These are phyloP conservation scores for Lanzia echinophila DNA, from an alignment of 2,329 filamentous ascomycete genomes.

Conservation along the genomic window DNA sequence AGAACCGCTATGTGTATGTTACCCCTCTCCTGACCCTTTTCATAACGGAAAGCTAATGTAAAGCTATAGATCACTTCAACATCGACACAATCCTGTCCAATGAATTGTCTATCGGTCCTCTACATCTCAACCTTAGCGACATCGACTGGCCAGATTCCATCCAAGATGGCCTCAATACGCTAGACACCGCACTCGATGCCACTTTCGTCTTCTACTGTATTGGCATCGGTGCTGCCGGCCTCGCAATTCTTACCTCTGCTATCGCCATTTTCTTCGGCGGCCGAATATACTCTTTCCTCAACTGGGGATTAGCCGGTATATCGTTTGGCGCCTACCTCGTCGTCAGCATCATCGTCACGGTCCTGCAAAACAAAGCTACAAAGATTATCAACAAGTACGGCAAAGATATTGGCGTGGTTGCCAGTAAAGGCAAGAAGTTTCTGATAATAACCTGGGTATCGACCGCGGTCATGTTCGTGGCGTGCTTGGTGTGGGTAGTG, in stretches of 20 bases:
- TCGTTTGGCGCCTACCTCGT: conserved; percentile 55
- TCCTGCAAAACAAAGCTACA: conserved; percentile 48
- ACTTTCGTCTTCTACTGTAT: conserved; percentile 55
- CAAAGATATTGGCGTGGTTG: conserved; percentile 27
- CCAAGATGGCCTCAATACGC: conserved; percentile 43
- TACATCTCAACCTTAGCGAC: conserved; percentile 41
- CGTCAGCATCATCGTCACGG: conserved; percentile 67
- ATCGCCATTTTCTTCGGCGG: conserved; percentile 37
- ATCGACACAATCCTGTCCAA: conserved; percentile 42
- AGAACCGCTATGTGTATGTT: conserved; percentile 42
- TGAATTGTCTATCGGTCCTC: conserved; percentile 38
- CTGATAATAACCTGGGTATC: conserved; percentile 54
- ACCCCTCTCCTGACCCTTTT: background rate
- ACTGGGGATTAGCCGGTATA: conserved; percentile 40
- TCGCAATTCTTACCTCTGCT: conserved; percentile 42
- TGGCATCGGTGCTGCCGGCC: conserved; percentile 44
- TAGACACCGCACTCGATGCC: conserved; percentile 43
- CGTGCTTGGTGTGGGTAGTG: conserved; percentile 24
- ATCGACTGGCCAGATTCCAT: conserved; percentile 52
- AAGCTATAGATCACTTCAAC: conserved; percentile 41
- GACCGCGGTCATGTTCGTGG: conserved; percentile 38
- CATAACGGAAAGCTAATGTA: too few relatives aligned
- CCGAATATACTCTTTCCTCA: conserved; percentile 41
- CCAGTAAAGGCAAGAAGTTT: conserved; percentile 45
- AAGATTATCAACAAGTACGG: conserved; percentile 38